Base-by-base conservation (phyloP, 2,329 filamentous ascomycete genomes). In the Phialocephala subalpina region DNA sequence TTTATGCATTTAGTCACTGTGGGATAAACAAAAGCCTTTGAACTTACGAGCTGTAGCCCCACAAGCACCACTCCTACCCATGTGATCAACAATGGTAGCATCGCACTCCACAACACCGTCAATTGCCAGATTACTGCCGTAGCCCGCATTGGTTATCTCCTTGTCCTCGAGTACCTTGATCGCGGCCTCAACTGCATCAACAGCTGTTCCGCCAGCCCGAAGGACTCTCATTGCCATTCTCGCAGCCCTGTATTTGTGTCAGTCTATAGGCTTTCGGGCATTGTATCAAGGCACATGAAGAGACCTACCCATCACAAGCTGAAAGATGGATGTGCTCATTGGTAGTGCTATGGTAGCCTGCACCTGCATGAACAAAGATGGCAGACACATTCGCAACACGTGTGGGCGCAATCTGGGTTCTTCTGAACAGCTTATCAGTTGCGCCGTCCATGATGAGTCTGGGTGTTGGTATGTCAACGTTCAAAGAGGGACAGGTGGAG, bases 101-200 rank as follows among this genome's bases (percentile, higher is more conserved):
- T 99, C 96, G 73, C 94, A 97, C 78, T 99, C 96, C 14, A 98
- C 96, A 0, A 89, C 87, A 1, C 96, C 96, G 72, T 97, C 91
- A 69, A 97, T 92, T 53, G 93, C 90, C 27, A 99, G 82, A 74
- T 99, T 99, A 80, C 96, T 99, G 56, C 97, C 96, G 77, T 92
- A 98, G 0, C 96, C 96, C 42, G 95, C 92, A 77, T 99, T 99
- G 40, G 97, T 99, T 71, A 99, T 97, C 74, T 97, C 94, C 64
- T 92, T 90, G 77, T 99, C 93, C 80, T 99, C 96, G 20, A 99
- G 87, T 22, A 93, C 84, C 72, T 91, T 92, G 74, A 99, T 89
- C 35, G 96, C 93, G 59, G 92, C 90, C 78, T 97, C 96, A 25
- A 97, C 91, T 18, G 94, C 96, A 75, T 98, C 93, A 3, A 95